Base-by-base conservation (phyloP, 352 stramenopile genomes). In the Phytophthora uliginosa region DNA sequence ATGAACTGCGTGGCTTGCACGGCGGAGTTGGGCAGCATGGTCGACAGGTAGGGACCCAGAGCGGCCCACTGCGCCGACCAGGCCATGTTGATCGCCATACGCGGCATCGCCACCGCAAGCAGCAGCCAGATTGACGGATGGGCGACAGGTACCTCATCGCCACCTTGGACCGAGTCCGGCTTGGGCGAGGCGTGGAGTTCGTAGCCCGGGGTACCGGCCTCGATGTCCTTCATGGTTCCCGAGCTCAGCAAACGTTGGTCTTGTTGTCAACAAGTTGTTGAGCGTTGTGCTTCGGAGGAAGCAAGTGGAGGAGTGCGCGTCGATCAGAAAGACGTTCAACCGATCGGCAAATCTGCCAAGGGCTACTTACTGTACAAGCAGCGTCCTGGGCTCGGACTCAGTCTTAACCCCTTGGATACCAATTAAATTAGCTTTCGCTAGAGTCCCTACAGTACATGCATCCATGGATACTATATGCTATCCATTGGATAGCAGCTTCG, bases 31-130 rank as follows among this genome's bases (percentile, higher is more conserved):
- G 80, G 64, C 52, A 90, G 55, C 58, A 88, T 75, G 0, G 77
- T 85, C 22, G 68, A 66, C 18, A 90, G 69, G 48, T 88, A 86
- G 3, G 83, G 83, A 1, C 79, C 81, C 13, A 90, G 55, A 31
- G 78, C 83, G 6, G 81, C 79, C 76, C 74, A 88, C 58, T 90
- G 83, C 1, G 83, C 66, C 26, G 66, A 67, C 66, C 66, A 73
- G 31, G 66, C 66, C 66, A 73, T 73, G 22, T 69, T 54, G 9
- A 69, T 73, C 2, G 66, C 66, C 66, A 73, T 73, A 63, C 66
- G 66, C 18, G 59, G 66, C 66, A 73, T 69, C 42, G 58, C 69
- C 9, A 73, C 66, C 2, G 66, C 66, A 22, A 73, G 51, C n/a
- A 73, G 59, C 51, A 73, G 33, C 66, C 66, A 72, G 24, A 72